phyloP scores from a whole-genome alignment of 75 land plant species.

The Selaginella moellendorffii region DNA sequence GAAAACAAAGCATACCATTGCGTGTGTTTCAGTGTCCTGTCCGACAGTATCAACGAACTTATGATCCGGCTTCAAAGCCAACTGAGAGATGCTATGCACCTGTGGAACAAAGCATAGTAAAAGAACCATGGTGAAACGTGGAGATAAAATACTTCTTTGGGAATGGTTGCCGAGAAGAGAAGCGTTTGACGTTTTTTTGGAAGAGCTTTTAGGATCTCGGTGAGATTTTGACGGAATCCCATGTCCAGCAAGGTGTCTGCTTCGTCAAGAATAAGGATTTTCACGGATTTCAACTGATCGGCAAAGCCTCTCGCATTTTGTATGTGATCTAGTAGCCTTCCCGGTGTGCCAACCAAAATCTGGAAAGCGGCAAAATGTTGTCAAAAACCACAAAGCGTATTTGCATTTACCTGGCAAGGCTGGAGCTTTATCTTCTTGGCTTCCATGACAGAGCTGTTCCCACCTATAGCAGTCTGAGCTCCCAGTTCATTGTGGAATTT shows the following conservation, averaged over 20 bases:
- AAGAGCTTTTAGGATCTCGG: conserved; percentile 55
- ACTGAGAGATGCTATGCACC: conserved; percentile 69
- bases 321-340: conserved; percentile 87
- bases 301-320: conserved; percentile 76
- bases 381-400: neutral
- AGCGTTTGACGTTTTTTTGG: conserved; percentile 94
- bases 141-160: conserved; percentile 48
- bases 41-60: conserved; percentile 81
- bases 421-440: conserved; percentile 62
- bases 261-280: conserved; percentile 88
- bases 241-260: conserved; percentile 90
- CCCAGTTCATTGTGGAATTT: conserved; percentile 78
- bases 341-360: conserved; percentile 96
- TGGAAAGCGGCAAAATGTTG: conserved; percentile 10
- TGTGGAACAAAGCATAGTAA: conserved; percentile 19
- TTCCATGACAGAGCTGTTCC: conserved; percentile 56
- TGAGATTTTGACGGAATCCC: conserved; percentile 81
- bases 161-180: conserved; percentile 97
- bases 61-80: conserved; percentile 85
- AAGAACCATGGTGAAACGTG: neutral
- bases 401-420: conserved; percentile 91
- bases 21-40: conserved; percentile 86
- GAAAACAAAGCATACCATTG: conserved; percentile 40
- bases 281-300: conserved; percentile 49
- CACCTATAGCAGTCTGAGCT: conserved; percentile 90